These are phyloP conservation scores for Acacia acuminata DNA, from an alignment of 306 rosid species.

Conservation along the genomic window DNA sequence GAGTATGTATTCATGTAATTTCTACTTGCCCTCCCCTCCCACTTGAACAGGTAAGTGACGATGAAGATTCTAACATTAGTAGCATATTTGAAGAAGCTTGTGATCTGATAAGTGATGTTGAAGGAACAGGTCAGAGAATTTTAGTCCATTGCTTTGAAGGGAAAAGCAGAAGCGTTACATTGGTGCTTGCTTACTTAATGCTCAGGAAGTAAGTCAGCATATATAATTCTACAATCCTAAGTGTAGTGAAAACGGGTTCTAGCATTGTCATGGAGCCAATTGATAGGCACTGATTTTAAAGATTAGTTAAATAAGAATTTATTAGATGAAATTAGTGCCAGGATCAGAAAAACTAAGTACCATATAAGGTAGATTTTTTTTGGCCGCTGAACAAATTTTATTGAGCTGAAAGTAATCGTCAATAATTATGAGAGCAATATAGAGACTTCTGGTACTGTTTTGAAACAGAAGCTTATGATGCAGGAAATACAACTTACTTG, in stretches of 20 bases:
- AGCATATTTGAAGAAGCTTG: constrained; percentile 82
- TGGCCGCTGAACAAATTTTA: not conserved
- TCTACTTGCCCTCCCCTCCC: constrained; percentile 13
- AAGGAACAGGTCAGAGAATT: constrained; percentile 68
- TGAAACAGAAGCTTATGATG: constrained; percentile 28
- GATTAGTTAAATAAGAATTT: not conserved
- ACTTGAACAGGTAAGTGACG: constrained; percentile 66
- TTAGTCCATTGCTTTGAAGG: constrained; percentile 98
- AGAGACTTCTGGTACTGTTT: constrained; percentile 1
- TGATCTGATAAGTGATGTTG: constrained; percentile 68
- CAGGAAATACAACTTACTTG: constrained; percentile 65
- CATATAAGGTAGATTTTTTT: not conserved
- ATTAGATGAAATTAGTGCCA: not conserved
- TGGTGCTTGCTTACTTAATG: constrained; percentile 93
- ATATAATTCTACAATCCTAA: not conserved
- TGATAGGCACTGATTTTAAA: not conserved
- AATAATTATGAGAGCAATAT: not conserved
- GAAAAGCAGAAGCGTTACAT: constrained; percentile 87
- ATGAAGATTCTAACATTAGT: constrained; percentile 73
- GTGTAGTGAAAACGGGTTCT: not conserved
- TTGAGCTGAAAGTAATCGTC: not conserved
- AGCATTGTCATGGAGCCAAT: not conserved
- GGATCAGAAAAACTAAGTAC: not conserved
- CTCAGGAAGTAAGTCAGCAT: constrained; percentile 77
- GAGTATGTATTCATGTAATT: constrained; percentile 25